phyloP scores from a whole-genome alignment of 2,329 filamentous ascomycete genomes.

The Fusarium bactridioides region DNA sequence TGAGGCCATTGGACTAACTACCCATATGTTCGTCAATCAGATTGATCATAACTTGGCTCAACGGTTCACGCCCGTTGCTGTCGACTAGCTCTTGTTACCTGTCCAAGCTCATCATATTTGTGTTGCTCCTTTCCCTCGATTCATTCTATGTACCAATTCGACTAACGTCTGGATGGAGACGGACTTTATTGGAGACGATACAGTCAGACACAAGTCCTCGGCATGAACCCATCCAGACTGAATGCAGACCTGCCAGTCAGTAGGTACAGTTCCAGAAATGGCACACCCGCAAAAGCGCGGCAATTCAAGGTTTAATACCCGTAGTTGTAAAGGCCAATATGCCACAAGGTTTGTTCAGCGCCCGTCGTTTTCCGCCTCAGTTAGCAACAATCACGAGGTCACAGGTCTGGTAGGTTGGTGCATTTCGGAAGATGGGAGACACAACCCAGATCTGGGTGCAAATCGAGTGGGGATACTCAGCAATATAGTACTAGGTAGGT shows the following conservation, averaged over 20 bases:
- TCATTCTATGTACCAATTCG: background rate
- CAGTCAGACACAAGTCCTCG: background rate
- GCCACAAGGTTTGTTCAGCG: constrained; percentile 10
- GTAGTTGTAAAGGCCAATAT: constrained; percentile 8
- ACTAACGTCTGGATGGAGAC: background rate
- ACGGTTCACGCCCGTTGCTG: background rate
- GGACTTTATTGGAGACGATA: background rate
- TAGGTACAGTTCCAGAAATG: background rate
- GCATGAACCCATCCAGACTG: background rate
- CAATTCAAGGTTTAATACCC: constrained; percentile 31
- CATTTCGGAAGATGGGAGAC: background rate
- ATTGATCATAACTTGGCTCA: background rate
- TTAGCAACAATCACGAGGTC: constrained; percentile 16
- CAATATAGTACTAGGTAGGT: too few species aligned
- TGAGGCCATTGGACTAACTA: background rate
- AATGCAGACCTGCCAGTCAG: background rate
- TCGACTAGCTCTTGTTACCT: background rate
- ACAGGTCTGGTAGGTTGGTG: background rate
- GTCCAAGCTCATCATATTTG: background rate
- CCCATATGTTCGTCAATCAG: background rate
- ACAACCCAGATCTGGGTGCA: background rate
- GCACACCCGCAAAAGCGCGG: background rate
- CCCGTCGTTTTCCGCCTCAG: constrained; percentile 16
- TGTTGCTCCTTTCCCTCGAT: background rate
- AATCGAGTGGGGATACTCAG: background rate